Evolutionary conservation across 225 moss, liverwort and hornwort genomes (phyloP), one percentile per base, ranked within the genome.

Genomic region (Antitrichia curtipendula): DNA sequence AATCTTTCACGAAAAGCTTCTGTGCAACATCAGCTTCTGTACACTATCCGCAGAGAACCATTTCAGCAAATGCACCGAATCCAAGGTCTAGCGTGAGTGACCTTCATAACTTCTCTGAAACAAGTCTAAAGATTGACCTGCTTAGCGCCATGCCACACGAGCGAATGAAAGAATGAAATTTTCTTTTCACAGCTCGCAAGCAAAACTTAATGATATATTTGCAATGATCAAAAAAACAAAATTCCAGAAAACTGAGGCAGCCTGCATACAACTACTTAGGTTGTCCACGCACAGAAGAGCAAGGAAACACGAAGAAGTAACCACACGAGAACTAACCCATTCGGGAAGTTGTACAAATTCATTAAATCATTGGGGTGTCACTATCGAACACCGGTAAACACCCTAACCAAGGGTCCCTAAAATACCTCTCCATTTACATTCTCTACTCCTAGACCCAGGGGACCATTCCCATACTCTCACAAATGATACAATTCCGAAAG

Each of bases 401-500:
- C 89, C 60, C 41, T 71, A 64, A 34, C 4, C 2, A 70, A 43
- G 84, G 87, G 78, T 43, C 38, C 53, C 85, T 53, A 59, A 41
- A n/a, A 82, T 64, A 86, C 7, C 85, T 78, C 82, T 76, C 50
- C 53, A 81, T 84, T 84, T 87, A 84, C 34, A 83, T 28, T 61
- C 85, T 78, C 72, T 78, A 68, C 53, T 52, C 85, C 85, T 71
- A 78, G 56, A 75, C 60, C 70, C 71, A 56, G 6, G 36, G n/a
- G 53, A 8, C 63, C 68, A 75, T 84, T 70, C 59, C 68, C 74
- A n/a, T 27, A 73, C 82, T 91, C 89, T 85, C 91, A 72, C 75
- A 80, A 83, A 91, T 86, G 41, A 82, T 88, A 91, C 88, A 90
- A 53, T 76, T 83, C 80, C 91, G 80, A 69, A 56, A 84, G 75